Percentiles rank a stretch among this genome's conserved stretches.
These are phyloP conservation scores for Tolypocladium tundrense DNA, from an alignment of 2,329 filamentous ascomycete species.

Conservation along the genomic window DNA sequence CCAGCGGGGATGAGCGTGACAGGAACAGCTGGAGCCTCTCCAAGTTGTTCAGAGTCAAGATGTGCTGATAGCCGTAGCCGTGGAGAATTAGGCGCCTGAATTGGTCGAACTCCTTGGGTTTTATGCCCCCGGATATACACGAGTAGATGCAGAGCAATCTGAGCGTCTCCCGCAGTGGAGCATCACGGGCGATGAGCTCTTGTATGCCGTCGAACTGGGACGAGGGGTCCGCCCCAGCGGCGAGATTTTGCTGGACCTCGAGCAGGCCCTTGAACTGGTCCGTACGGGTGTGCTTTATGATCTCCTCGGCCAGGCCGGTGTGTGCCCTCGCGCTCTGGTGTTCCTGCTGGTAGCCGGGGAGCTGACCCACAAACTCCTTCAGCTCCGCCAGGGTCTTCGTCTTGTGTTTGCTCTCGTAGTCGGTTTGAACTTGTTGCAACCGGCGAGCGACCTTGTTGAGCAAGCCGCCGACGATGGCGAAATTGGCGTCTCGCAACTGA, in stretches of 20 bases:
- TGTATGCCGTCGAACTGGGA: slow-evolving; percentile 86
- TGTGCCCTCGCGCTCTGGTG: slow-evolving; percentile 89
- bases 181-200: slow-evolving; percentile 84
- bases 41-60: slow-evolving; percentile 77
- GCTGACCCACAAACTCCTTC: slow-evolving; percentile 86
- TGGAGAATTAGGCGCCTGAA: slow-evolving; percentile 84
- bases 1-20: slow-evolving; percentile 63
- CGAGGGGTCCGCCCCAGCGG: slow-evolving; percentile 78
- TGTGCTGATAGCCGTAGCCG: slow-evolving; percentile 89
- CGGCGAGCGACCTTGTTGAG: slow-evolving; percentile 86
- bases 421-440: slow-evolving; percentile 68
- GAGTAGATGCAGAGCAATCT: slow-evolving; percentile 86
- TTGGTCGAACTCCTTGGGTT: slow-evolving; percentile 76
- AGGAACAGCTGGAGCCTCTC: slow-evolving; percentile 85
- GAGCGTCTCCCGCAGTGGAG: slow-evolving; percentile 70
- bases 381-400: slow-evolving; percentile 85
- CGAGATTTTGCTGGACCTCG: slow-evolving; percentile 92
- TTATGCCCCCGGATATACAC: slow-evolving; percentile 79
- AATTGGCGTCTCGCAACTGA: slow-evolving; percentile 84
- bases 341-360: slow-evolving; percentile 87
- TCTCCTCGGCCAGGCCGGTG: slow-evolving; percentile 85
- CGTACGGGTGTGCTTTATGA: slow-evolving; percentile 83
- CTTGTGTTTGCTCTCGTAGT: slow-evolving; percentile 84
- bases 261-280: slow-evolving; percentile 82
- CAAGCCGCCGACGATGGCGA: slow-evolving; percentile 81